Evolutionary conservation across 2,329 filamentous ascomycete species (phyloP).

Genomic region (Chrysoporthe puriensis): DNA sequence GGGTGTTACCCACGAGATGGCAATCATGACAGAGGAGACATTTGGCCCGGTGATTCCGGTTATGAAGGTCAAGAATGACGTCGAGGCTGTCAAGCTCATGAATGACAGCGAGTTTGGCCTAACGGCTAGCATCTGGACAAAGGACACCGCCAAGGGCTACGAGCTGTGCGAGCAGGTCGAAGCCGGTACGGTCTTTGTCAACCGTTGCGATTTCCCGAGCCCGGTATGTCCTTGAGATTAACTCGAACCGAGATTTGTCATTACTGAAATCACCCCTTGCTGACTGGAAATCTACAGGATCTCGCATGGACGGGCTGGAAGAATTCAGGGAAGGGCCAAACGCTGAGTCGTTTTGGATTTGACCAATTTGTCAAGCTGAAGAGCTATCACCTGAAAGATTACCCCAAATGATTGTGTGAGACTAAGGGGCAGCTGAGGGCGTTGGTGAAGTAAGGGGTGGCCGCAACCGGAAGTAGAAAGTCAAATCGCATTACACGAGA

Average conservation of each 20-base stretch:
- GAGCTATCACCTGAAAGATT: slow-evolving; percentile 91
- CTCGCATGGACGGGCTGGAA: slow-evolving; percentile 98
- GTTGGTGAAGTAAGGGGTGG: slow-evolving; percentile 26
- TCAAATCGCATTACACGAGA: slow-evolving; percentile 13
- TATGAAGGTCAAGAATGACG: slow-evolving; percentile 81
- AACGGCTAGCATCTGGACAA: slow-evolving; percentile 97
- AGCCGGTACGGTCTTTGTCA: slow-evolving; percentile 94
- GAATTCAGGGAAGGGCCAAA: slow-evolving; percentile 91
- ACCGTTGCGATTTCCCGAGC: slow-evolving; percentile 88
- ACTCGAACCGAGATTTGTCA: slow-evolving; percentile 18
- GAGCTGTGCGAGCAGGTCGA: slow-evolving; percentile 80
- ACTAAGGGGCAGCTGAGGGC: slow-evolving; percentile 7
- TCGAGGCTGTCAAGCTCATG: slow-evolving; percentile 83
- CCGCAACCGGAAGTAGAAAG: slow-evolving; percentile 18
- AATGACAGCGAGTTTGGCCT: slow-evolving; percentile 94
- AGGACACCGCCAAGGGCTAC: slow-evolving; percentile 76
- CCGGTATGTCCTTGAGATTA: slow-evolving; percentile 63
- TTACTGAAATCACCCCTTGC: slow-evolving; percentile 25
- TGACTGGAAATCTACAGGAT: slow-evolving; percentile 58
- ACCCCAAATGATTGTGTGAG: slow-evolving; percentile 57
- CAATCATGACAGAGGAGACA: slow-evolving; percentile 90
- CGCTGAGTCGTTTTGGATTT: slow-evolving; percentile 86
- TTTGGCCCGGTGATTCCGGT: slow-evolving; percentile 93
- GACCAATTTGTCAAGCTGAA: slow-evolving; percentile 96
- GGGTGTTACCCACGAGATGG: slow-evolving; percentile 80